Base-by-base conservation (phyloP, 306 rosid species). In the Benincasa hispida region DNA sequence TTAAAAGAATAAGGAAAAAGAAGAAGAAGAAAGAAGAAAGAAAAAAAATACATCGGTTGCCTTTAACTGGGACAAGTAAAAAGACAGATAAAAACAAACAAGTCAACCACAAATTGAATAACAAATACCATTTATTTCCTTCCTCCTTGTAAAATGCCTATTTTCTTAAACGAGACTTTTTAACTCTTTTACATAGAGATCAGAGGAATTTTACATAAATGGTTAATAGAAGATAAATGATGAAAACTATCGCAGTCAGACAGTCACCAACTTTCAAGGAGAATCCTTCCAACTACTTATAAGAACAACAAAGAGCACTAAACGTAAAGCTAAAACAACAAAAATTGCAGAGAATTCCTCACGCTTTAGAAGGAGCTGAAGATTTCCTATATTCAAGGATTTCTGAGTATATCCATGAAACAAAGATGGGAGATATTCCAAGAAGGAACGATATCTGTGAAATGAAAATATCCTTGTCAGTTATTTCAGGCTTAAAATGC, bases 341-440 rank as follows among this genome's bases (percentile, higher is more conserved):
- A 51, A 72, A 51, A 25, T 72, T 48, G 45, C 41, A 72, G 28
- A 72, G 25, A 50, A 19, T 28, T 72, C 80, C 98, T 87, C 85
- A 91, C 98, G 86, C 91, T 90, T 93, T 93, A 68, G 89, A 82
- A 80, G 87, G 87, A 76, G 86, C 78, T 48, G 90, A 79, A 78
- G 84, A 74, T 87, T 74, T 93, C 89, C 78, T 90, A 82, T 90
- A 90, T 74, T 91, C 97, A 35, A 93, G 85, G 87, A 86, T 91
- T 86, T 93, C 97, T 45, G 98, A 84, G 85, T 93, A 93, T 84
- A 90, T 84, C 97, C 98, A 91, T 24, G 97, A 77, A 63, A 91
- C 91, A 83, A 91, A 88, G 79, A 91, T 84, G 28, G 97, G 98
- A 86, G 92, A 85, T 75, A 90, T 48, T 53, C 98, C 97, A 79